Base-by-base conservation (phyloP, 202 grass and related monocot genomes). In the Eragrostis tef region DNA sequence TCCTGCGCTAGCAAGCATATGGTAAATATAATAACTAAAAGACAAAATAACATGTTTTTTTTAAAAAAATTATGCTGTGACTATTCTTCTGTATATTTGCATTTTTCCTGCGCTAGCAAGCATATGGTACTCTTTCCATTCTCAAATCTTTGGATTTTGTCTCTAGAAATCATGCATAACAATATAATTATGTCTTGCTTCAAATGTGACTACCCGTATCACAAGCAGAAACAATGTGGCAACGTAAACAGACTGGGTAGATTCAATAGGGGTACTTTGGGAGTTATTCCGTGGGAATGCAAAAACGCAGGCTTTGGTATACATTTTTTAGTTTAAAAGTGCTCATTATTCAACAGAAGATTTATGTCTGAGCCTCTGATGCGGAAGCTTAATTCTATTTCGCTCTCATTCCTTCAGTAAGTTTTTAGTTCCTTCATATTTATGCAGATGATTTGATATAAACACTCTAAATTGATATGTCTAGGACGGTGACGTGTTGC, bases 401-500 rank as follows among this genome's bases (percentile, higher is more conserved):
- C 52, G 81, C 25, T 67, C 45, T 58, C 12, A 41, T 0, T 62
- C 19, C 71, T 22, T 60, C 81, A 60, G 43, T 57, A 86, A 8
- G 1, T 74, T 82, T 67, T 29, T 78, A 27, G 6, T 56, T n/a
- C 48, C 51, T 16, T 82, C 25, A 49, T 21, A 52, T 82, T 73
- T 82, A 73, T 69, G 12, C 70, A 73, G 21, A 73, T 67, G 60
- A 52, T 22, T 79, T 51, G 50, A 79, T 74, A 58, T 65, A 24
- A 84, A 70, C 48, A 63, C 45, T 39, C 79, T 86, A 56, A 49
- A 43, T 89, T 85, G 26, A n/a, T 84, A 51, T 81, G 9, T 86
- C 60, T 75, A 98, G 92, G 95, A 84, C 70, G 92, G 91, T 85
- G 90, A 94, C 25, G 80, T 88, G 80, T 45, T 91, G 83, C 45